Base-by-base conservation (phyloP, 2,329 filamentous ascomycete genomes). In the Cryphonectria japonica region DNA sequence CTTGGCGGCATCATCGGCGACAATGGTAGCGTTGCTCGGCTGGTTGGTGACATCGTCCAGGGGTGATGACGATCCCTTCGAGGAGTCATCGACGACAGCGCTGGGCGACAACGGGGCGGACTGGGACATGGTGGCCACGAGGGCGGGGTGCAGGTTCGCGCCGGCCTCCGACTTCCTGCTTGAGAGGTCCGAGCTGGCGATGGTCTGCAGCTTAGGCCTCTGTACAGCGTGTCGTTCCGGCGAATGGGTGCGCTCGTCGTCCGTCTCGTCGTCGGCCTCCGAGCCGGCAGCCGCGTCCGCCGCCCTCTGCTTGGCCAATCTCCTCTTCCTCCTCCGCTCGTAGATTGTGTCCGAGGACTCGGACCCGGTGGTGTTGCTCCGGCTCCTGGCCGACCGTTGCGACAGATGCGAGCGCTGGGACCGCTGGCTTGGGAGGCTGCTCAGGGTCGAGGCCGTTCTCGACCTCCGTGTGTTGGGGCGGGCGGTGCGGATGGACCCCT, bases 141-240 rank as follows among this genome's bases (percentile, higher is more conserved):
- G 60, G 50, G 66, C 66, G 29, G 69, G 66, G 22, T 52, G 59
- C 37, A 62, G 34, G 52, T 68, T 75, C 32, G 73, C 71, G 70
- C 71, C 77, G 76, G 79, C 22, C 78, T 78, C 64, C 76, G 77
- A 75, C 32, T 77, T 76, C 60, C 75, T 78, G 71, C 75, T 76
- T 41, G 75, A 74, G 34, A 78, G 77, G 54, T 83, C 80, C 26
- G 81, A 82, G 77, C 84, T 85, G 66, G 79, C 72, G 26, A 86
- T 86, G 13, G 85, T 86, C 70, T 84, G 81, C 50, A 86, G 78
- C 75, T 82, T 84, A 5, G 84, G 83, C 62, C 82, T 79, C 72
- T 82, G 81, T 0, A 80, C 82, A 50, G 79, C 81, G 71, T 81
- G 81, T 11, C 76, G 76, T 19, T 78, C 73, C 74, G 77, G 54